Conservation (phyloP, 1,139 yeast genomes). For the Debaryomyces coudertii region DNA sequence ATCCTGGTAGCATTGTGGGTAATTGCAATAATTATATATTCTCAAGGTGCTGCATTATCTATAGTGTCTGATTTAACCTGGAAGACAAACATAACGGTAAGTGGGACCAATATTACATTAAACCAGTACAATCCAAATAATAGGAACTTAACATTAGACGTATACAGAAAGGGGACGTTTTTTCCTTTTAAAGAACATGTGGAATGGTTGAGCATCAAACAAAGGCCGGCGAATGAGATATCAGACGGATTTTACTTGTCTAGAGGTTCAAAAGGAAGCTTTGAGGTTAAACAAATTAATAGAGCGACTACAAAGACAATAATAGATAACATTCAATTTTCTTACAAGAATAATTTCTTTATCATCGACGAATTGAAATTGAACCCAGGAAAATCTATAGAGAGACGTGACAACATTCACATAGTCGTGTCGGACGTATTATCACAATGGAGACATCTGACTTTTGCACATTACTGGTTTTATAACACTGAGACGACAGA, state of each 20-base stretch:
- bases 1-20: constrained; percentile 29
- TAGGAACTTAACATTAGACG: constrained; percentile 35
- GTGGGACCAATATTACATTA: constrained; percentile 37
- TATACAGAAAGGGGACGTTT: constrained; percentile 29
- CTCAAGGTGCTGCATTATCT: constrained; percentile 28
- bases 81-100: constrained; percentile 32
- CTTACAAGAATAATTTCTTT: constrained; percentile 34
- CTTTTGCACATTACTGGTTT: constrained; percentile 45
- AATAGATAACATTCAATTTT: constrained; percentile 30
- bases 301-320: constrained; percentile 22
- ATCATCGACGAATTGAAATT: constrained; percentile 28
- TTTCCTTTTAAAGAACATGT: constrained; percentile 23
- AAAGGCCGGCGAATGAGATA: constrained; percentile 29
- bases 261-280: constrained; percentile 18
- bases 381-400: constrained; percentile 38
- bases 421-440: constrained; percentile 37
- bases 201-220: constrained; percentile 35
- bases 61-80: constrained; percentile 26
- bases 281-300: constrained; percentile 27
- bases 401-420: constrained; percentile 31
- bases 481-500: constrained; percentile 24
- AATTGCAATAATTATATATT: constrained; percentile 32
- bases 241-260: constrained; percentile 39
- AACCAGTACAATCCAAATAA: constrained; percentile 31
- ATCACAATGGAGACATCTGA: constrained; percentile 46